A percentile compares a stretch with the other conserved stretches of the same genome.
Evolutionary conservation across 371 early-diverging fungal genomes (phyloP).

Genomic region (Haplosporangium sp.): DNA sequence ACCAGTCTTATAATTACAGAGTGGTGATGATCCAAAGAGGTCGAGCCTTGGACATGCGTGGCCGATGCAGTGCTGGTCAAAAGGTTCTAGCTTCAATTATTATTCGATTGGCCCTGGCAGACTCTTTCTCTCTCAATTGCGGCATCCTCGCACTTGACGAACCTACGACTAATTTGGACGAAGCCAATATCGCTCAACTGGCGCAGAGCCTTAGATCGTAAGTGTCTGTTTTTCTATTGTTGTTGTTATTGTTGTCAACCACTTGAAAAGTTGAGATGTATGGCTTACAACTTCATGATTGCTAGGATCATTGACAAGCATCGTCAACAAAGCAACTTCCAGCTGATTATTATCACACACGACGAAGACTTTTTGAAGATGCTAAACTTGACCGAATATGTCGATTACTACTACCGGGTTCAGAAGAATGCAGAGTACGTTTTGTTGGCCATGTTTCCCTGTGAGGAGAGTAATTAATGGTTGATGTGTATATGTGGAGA

Average conservation of each 20-base stretch:
- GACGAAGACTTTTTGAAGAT: constrained; percentile 97
- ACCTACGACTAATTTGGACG: constrained; percentile 99
- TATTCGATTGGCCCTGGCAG: constrained; percentile 97
- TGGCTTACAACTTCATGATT: neutral
- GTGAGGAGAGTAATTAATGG: no score
- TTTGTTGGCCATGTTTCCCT: neutral
- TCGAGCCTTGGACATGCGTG: constrained; percentile 96
- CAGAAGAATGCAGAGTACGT: constrained; percentile 72
- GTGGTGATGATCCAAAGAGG: constrained; percentile 98
- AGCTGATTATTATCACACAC: constrained; percentile 99
- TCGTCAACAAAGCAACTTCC: constrained; percentile 90
- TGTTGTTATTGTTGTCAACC: neutral
- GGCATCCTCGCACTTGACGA: constrained; percentile 99
- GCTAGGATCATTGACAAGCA: constrained; percentile 82
- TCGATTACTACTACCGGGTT: constrained; percentile 88
- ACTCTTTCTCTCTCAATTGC: constrained; percentile 94
- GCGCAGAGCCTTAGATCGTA: constrained; percentile 88
- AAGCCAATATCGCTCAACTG: constrained; percentile 92
- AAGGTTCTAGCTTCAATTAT: constrained; percentile 98
- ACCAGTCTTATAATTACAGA: constrained; percentile 92
- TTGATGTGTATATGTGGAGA: neutral
- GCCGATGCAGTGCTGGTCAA: constrained; percentile 99
- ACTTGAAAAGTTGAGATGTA: no score
- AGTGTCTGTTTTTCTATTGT: constrained; percentile 12
- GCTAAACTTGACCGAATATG: constrained; percentile 81